phyloP scores from a whole-genome alignment of 371 early-diverging fungal species.

The Zancudomyces culisetae region DNA sequence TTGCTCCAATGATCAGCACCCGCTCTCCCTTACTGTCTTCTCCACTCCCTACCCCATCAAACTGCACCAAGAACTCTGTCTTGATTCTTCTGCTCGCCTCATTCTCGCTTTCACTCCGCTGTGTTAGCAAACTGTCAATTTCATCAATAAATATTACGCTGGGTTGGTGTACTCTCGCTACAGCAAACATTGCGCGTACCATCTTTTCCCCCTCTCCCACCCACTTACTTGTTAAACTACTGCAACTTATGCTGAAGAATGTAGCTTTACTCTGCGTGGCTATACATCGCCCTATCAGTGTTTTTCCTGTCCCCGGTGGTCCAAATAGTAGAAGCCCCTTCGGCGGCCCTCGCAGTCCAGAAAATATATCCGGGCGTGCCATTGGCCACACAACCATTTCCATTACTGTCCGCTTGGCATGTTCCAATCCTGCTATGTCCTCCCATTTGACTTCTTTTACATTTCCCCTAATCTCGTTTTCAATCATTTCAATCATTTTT shows the following conservation, averaged over 20 bases:
- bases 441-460: conserved; percentile 38
- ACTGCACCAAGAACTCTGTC: conserved; percentile 70
- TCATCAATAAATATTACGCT: conserved; percentile 77
- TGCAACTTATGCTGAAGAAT: conserved; percentile 79
- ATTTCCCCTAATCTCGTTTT: conserved; percentile 45
- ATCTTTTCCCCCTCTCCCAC: conserved; percentile 94
- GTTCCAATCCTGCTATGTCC: conserved; percentile 78
- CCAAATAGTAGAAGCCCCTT: conserved; percentile 69
- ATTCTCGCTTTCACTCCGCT: conserved; percentile 73
- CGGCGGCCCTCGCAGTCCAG: conserved; percentile 70
- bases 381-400: conserved; percentile 80
- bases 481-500: conserved; percentile 55
- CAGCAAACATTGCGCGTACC: conserved; percentile 80
- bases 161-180: conserved; percentile 72
- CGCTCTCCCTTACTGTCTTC: conserved; percentile 44
- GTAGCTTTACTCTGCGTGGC: conserved; percentile 72
- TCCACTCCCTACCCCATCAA: conserved; percentile 33
- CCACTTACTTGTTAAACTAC: conserved; percentile 87
- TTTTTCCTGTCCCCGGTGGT: conserved; percentile 70
- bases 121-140: conserved; percentile 82
- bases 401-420: conserved; percentile 65
- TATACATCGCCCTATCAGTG: conserved; percentile 81
- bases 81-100: conserved; percentile 80
- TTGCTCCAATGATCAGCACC: conserved; percentile 69
- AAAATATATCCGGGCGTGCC: conserved; percentile 74